Conservation (phyloP, 1,284 basidiomycete species). For the Coniferiporia weirii region DNA sequence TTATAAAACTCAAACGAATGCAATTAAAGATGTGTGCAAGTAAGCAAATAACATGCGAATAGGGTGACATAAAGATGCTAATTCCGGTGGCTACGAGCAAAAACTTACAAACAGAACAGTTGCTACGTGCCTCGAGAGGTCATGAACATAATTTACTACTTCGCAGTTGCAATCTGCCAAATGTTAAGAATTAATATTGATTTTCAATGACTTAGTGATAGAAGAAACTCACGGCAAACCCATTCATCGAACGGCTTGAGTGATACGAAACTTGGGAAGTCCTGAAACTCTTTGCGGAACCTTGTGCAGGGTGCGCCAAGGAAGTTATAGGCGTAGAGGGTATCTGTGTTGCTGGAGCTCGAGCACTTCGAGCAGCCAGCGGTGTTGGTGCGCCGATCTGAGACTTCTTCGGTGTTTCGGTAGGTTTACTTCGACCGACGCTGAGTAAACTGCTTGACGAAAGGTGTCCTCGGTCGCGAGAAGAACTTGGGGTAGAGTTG, state of each 20-base stretch:
- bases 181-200: too few species aligned
- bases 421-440: slow-evolving; percentile 43
- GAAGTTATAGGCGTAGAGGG: slow-evolving; percentile 56
- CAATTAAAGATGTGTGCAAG: neutral
- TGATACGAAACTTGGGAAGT: slow-evolving; percentile 38
- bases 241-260: slow-evolving; percentile 38
- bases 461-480: slow-evolving; percentile 48
- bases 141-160: slow-evolving; percentile 2
- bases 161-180: slow-evolving; percentile 11
- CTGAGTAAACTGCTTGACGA: slow-evolving; percentile 48
- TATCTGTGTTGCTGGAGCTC: slow-evolving; percentile 47
- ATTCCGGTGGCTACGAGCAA: neutral
- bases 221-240: slow-evolving; percentile 23
- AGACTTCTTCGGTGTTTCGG: slow-evolving; percentile 80
- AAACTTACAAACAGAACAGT: neutral
- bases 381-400: slow-evolving; percentile 82
- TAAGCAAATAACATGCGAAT: slow-evolving; percentile 1
- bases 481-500: slow-evolving; percentile 37
- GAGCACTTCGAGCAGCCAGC: slow-evolving; percentile 64
- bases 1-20: neutral
- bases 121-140: neutral
- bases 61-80: neutral
- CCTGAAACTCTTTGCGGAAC: slow-evolving; percentile 36
- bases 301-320: slow-evolving; percentile 29
- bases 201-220: neutral